These are phyloP conservation scores for Podospora fimiseda DNA, from an alignment of 495 filamentous ascomycete species.

Conservation along the genomic window DNA sequence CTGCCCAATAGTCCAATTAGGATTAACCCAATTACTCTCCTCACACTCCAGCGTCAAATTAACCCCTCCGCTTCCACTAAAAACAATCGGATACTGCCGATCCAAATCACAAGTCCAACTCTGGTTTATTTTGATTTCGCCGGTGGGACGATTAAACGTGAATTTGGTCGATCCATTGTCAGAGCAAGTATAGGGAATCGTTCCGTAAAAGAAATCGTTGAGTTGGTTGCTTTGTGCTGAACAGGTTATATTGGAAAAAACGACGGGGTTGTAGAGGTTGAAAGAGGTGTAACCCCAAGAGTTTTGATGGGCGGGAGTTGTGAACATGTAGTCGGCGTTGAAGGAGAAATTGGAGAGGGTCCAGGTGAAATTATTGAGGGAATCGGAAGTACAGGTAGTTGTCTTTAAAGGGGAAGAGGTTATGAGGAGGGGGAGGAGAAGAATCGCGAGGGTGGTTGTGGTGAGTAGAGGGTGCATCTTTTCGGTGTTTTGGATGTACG, in stretches of 20 bases:
- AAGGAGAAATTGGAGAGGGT: constrained; percentile 30
- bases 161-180: constrained; percentile 24
- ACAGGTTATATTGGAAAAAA: constrained; percentile 26
- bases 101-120: constrained; percentile 37
- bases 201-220: constrained; percentile 41
- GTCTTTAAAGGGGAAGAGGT: constrained; percentile 6
- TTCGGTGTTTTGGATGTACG: too few relatives aligned
- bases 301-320: constrained; percentile 40
- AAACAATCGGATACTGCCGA: constrained; percentile 32
- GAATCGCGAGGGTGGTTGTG: constrained; percentile 34
- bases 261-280: constrained; percentile 38
- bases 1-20: constrained; percentile 35
- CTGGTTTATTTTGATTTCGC: constrained; percentile 34
- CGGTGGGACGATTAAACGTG: constrained; percentile 26
- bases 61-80: constrained; percentile 29
- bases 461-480: constrained; percentile 19
- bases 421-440: constrained; percentile 36
- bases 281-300: constrained; percentile 36
- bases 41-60: constrained; percentile 31
- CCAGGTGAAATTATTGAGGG: constrained; percentile 33
- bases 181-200: constrained; percentile 30
- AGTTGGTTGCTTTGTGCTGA: constrained; percentile 35
- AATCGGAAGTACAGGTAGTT: constrained; percentile 24
- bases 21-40: constrained; percentile 31
- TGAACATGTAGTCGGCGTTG: constrained; percentile 36